A percentile compares a stretch with the other conserved stretches of the same genome.
phyloP scores from a whole-genome alignment of 257 asterid genomes.

The Verbascum thapsus region DNA sequence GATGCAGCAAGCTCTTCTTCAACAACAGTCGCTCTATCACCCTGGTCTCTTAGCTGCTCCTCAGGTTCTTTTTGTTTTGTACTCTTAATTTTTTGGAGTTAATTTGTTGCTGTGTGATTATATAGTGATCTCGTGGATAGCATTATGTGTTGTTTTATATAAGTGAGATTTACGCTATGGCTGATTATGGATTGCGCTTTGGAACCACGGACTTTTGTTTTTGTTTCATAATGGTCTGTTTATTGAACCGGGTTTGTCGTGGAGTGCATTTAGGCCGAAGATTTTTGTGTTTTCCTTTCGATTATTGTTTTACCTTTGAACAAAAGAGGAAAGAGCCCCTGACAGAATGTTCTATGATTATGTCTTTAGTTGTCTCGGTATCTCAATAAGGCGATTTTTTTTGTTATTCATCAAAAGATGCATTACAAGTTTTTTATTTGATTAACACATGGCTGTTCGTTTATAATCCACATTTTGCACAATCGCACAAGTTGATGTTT shows the following conservation, averaged over 20 bases:
- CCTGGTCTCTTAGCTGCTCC: conserved; percentile 94
- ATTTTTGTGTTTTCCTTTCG: not conserved
- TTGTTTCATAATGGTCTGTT: not conserved
- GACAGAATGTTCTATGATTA: not conserved
- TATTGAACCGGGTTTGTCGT: conserved; percentile 2
- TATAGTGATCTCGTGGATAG: conserved; percentile 13
- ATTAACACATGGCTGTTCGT: not conserved
- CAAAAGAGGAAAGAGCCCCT: not conserved
- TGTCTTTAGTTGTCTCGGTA: not conserved
- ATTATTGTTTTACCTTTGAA: not conserved
- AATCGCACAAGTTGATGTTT: not conserved
- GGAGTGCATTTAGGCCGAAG: not conserved
- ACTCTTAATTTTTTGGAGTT: not conserved
- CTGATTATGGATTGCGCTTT: conserved; percentile 5
- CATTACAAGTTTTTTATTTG: not conserved
- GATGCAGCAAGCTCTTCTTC: conserved; percentile 97
- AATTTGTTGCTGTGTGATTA: not conserved
- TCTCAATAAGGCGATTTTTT: too few species aligned
- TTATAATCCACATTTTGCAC: not conserved
- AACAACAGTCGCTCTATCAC: conserved; percentile 85
- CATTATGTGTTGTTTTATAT: not conserved
- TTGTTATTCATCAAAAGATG: not conserved
- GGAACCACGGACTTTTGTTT: conserved; percentile 9
- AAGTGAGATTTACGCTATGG: not conserved
- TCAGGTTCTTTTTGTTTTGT: conserved; percentile 50